These are phyloP conservation scores for Colletotrichum musae DNA, from an alignment of 2,329 filamentous ascomycete species.

Conservation along the genomic window DNA sequence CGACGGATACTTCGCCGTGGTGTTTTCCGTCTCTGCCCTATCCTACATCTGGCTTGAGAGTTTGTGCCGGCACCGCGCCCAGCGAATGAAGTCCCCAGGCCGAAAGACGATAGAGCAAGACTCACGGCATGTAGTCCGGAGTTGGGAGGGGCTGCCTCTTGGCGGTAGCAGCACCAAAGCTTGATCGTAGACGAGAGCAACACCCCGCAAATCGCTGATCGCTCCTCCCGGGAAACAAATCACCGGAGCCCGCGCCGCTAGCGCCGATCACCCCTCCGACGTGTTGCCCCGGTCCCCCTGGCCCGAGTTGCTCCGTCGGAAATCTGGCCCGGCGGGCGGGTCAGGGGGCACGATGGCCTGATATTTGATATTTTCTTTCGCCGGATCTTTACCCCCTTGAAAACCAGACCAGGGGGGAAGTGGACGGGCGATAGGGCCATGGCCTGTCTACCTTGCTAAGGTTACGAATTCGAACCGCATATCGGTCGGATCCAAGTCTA, in stretches of 20 bases:
- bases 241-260: not conserved
- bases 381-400: not conserved
- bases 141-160: not conserved
- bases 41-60: not conserved
- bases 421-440: not conserved
- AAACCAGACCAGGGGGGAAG: not conserved
- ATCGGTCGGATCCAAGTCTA: slow-evolving; percentile 2
- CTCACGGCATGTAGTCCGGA: not conserved
- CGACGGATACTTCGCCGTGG: not conserved
- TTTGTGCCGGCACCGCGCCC: not conserved
- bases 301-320: not conserved
- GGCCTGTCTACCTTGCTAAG: not conserved
- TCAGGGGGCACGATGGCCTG: not conserved
- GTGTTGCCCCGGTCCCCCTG: no score
- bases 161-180: slow-evolving; percentile 17
- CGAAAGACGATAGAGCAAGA: no score
- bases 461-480: slow-evolving; percentile 15
- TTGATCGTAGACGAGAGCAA: slow-evolving; percentile 3
- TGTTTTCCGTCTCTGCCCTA: not conserved
- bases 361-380: no score
- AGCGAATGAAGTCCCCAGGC: not conserved
- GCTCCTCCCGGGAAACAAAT: not conserved
- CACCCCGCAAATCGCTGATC: slow-evolving; percentile 10
- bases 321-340: not conserved
- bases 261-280: not conserved